Percentiles rank a stretch among this genome's conserved stretches.
These are phyloP conservation scores for Phycomyces nitens DNA, from an alignment of 192 early-diverging fungal genomes.

Conservation along the genomic window DNA sequence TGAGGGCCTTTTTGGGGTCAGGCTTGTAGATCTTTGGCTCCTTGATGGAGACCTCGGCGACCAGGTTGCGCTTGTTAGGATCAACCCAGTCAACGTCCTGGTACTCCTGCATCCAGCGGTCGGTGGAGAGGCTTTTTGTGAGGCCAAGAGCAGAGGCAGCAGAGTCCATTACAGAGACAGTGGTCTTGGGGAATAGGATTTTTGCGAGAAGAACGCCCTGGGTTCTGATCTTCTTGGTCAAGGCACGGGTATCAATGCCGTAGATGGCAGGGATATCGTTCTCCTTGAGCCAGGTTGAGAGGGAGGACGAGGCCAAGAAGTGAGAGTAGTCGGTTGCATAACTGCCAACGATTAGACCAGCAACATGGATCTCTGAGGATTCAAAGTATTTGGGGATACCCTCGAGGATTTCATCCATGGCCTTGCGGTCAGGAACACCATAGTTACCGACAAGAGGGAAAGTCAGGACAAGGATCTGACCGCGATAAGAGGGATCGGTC, in stretches of 20 bases:
- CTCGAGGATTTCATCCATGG: constrained; percentile 78
- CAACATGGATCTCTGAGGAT: constrained; percentile 90
- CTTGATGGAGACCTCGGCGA: constrained; percentile 93
- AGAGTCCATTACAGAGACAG: constrained; percentile 37
- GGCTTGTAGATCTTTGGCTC: constrained; percentile 72
- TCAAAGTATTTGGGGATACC: constrained; percentile 94
- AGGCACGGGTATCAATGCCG: constrained; percentile 92
- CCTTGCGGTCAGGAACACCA: constrained; percentile 89
- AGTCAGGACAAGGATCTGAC: constrained; percentile 96
- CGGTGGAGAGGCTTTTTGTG: constrained; percentile 12
- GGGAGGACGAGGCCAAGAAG: constrained; percentile 82
- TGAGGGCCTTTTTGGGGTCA: constrained; percentile 48
- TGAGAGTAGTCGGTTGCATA: constrained; percentile 93
- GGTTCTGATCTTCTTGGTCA: constrained; percentile 95
- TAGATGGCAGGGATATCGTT: constrained; percentile 90
- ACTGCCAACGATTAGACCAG: constrained; percentile 87
- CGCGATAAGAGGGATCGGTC: constrained; percentile 97
- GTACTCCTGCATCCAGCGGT: constrained; percentile 60
- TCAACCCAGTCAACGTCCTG: constrained; percentile 89
- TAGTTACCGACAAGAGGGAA: constrained; percentile 98
- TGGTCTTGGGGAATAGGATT: constrained; percentile 75
- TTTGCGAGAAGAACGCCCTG: constrained; percentile 90
- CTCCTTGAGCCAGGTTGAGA: constrained; percentile 89
- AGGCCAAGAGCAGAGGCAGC: constrained; percentile 40
- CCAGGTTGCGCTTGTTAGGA: constrained; percentile 90